These are phyloP conservation scores for Fomitopsis serialis DNA, from an alignment of 768 basidiomycete species.

Conservation along the genomic window DNA sequence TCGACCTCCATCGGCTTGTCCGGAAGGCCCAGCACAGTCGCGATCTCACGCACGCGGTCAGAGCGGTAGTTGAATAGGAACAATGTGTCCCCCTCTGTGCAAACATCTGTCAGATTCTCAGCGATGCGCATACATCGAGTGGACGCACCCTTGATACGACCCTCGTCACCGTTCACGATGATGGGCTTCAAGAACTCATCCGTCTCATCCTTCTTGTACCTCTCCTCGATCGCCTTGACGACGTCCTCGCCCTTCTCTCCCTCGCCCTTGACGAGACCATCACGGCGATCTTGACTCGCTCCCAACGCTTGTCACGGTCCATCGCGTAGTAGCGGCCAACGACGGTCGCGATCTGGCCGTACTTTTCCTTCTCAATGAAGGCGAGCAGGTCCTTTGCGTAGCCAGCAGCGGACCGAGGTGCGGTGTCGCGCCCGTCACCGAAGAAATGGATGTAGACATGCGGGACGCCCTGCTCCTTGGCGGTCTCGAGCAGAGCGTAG, in stretches of 20 bases:
- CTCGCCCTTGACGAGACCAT: conserved; percentile 72
- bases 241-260: conserved; percentile 55
- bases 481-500: conserved; percentile 84
- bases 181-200: conserved; percentile 97
- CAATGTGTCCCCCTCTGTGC: conserved; percentile 74
- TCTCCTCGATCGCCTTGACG: conserved; percentile 62
- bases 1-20: conserved; percentile 83
- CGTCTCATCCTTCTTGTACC: conserved; percentile 81
- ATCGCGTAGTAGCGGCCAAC: conserved; percentile 94
- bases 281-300: conserved; percentile 84
- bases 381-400: conserved; percentile 75
- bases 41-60: conserved; percentile 92
- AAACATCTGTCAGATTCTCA: background rate
- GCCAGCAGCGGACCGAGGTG: conserved; percentile 73
- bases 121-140: background rate
- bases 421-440: conserved; percentile 93
- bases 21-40: conserved; percentile 70
- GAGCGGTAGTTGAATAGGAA: conserved; percentile 99
- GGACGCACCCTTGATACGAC: conserved; percentile 70
- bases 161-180: conserved; percentile 74
- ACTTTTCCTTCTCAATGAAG: conserved; percentile 71
- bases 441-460: conserved; percentile 91
- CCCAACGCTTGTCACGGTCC: conserved; percentile 97
- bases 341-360: conserved; percentile 80
- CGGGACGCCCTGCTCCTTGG: conserved; percentile 80